Conservation (phyloP, 257 asterid genomes). For the Nyctanthes arbortristis region DNA sequence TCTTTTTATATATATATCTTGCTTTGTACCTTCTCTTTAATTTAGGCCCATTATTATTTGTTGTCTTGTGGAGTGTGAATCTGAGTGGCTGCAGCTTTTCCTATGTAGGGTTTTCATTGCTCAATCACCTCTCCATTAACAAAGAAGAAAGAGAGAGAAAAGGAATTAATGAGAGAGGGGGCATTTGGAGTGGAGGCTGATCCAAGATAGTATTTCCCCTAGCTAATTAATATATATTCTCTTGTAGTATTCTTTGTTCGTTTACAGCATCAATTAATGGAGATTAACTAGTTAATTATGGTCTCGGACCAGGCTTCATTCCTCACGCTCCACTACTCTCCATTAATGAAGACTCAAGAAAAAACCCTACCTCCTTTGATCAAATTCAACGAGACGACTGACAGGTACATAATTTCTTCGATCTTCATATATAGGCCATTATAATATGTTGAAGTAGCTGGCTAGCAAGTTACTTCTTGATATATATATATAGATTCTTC, state of each 20-base stretch:
- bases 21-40: not conserved
- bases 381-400: too few relatives aligned
- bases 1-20: not conserved
- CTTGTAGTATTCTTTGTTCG: too few relatives aligned
- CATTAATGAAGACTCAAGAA: not conserved
- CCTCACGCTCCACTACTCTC: conserved; percentile 54
- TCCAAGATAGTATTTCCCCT: conserved; percentile 41
- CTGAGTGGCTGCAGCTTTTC: conserved; percentile 39
- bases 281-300: not conserved
- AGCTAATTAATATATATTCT: not conserved
- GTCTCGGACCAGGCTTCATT: conserved; percentile 99
- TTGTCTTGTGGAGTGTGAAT: conserved; percentile 27
- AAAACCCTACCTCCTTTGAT: not conserved
- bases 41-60: conserved; percentile 27
- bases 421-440: too few relatives aligned
- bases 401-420: too few relatives aligned
- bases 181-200: conserved; percentile 88
- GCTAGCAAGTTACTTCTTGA: too few relatives aligned
- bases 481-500: too few relatives aligned
- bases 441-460: too few relatives aligned
- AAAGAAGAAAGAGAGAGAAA: not conserved
- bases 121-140: conserved; percentile 38
- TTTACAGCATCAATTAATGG: too few relatives aligned
- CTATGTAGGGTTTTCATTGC: conserved; percentile 34
- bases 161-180: conserved; percentile 39